These are phyloP conservation scores for Zelopaecilomyces penicillatus DNA, from an alignment of 2,329 filamentous ascomycete genomes.

Conservation along the genomic window DNA sequence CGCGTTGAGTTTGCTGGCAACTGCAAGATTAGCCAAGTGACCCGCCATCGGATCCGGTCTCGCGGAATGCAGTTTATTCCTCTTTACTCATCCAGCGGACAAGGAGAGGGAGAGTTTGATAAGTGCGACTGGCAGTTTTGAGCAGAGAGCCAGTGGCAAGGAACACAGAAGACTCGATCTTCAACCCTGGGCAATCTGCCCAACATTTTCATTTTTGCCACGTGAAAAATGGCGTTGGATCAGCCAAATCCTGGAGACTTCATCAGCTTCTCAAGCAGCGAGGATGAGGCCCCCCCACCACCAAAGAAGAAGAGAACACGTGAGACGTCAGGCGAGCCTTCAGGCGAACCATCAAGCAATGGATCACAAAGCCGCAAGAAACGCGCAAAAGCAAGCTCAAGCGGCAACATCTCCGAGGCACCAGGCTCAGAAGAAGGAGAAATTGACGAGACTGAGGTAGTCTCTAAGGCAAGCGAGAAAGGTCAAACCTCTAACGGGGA, in stretches of 20 bases:
- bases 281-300: conserved; percentile 2
- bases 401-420: neutral
- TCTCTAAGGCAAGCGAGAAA: neutral
- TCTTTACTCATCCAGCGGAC: no score
- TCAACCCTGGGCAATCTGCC: no score
- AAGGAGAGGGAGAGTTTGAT: no score
- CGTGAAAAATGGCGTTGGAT: conserved; percentile 1
- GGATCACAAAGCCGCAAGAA: conserved; percentile 11
- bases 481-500: neutral
- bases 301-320: conserved; percentile 5
- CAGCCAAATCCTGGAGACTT: conserved; percentile 7
- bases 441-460: conserved; percentile 17
- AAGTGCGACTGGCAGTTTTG: no score
- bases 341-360: neutral
- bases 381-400: conserved; percentile 11
- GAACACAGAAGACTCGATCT: no score
- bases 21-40: no score
- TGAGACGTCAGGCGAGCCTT: neutral
- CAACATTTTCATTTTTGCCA: neutral
- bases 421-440: conserved; percentile 25
- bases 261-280: conserved; percentile 7
- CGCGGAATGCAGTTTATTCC: no score
- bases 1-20: no score
- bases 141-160: no score
- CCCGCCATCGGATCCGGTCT: no score